A percentile compares a stretch with the other conserved stretches of the same genome.
phyloP scores from a whole-genome alignment of 2,329 filamentous ascomycete species.

The Paraconiothyrium brasiliense region DNA sequence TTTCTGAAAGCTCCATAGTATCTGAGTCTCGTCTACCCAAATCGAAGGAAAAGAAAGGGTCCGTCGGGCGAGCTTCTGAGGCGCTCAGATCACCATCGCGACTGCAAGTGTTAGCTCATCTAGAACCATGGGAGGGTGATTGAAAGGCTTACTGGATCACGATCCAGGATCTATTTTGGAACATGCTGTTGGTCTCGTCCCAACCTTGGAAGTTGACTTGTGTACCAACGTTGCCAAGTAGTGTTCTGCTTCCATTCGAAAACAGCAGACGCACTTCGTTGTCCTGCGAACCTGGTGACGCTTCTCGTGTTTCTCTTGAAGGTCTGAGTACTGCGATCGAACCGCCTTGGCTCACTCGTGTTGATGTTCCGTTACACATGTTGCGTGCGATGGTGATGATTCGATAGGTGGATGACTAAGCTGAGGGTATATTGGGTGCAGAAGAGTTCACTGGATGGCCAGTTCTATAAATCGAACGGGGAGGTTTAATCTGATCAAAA shows the following conservation, averaged over 20 bases:
- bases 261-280: constrained; percentile 40
- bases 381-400: background rate
- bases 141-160: constrained; percentile 40
- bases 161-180: constrained; percentile 32
- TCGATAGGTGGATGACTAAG: background rate
- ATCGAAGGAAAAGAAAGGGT: constrained; percentile 39
- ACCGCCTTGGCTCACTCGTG: constrained; percentile 44
- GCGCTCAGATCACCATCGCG: constrained; percentile 43
- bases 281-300: constrained; percentile 20
- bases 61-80: constrained; percentile 12
- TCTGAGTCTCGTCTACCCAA: constrained; percentile 19
- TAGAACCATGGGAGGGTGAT: background rate
- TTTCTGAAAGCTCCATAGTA: constrained; percentile 30
- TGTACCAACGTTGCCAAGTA: constrained; percentile 31
- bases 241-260: constrained; percentile 29
- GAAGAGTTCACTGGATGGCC: background rate
- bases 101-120: constrained; percentile 23
- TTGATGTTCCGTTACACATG: constrained; percentile 45
- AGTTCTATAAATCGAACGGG: background rate
- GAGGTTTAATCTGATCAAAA: background rate
- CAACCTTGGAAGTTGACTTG: constrained; percentile 40
- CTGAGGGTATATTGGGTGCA: background rate
- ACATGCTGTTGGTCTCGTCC: constrained; percentile 9
- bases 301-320: constrained; percentile 18
- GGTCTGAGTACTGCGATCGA: constrained; percentile 46